Conservation (phyloP, 768 basidiomycete species). For the Termitomyces heimii region DNA sequence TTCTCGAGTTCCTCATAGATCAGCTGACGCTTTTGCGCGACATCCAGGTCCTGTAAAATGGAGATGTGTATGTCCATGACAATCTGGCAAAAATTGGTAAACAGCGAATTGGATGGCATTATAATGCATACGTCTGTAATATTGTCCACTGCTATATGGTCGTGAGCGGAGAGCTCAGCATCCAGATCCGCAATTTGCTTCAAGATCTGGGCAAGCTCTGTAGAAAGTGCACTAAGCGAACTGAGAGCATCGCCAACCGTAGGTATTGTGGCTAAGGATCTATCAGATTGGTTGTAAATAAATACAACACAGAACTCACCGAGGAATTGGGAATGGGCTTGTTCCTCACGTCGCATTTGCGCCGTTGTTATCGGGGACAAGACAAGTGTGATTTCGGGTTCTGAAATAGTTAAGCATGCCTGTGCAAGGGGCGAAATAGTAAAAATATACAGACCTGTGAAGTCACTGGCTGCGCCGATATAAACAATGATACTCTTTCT, state of each 20-base stretch:
- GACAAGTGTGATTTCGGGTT: conserved; percentile 67
- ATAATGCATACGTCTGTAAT: conserved; percentile 54
- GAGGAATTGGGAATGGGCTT: conserved; percentile 43
- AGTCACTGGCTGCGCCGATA: conserved; percentile 66
- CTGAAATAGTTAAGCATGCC: conserved; percentile 21
- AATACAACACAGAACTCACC: conserved; percentile 30
- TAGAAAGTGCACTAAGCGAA: conserved; percentile 55
- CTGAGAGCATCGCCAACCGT: conserved; percentile 71
- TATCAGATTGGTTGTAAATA: neutral
- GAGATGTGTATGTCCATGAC: conserved; percentile 43
- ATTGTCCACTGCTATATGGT: conserved; percentile 66
- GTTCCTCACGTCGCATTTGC: conserved; percentile 52
- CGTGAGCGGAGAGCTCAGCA: conserved; percentile 65
- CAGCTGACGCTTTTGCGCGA: conserved; percentile 60
- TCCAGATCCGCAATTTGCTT: conserved; percentile 64
- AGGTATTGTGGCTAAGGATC: conserved; percentile 58
- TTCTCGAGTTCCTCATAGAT: conserved; percentile 57
- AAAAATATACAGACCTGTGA: conserved; percentile 41
- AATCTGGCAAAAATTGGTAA: conserved; percentile 27
- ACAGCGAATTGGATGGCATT: neutral
- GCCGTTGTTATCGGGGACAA: conserved; percentile 58
- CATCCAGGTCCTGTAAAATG: conserved; percentile 62
- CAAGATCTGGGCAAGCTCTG: conserved; percentile 53
- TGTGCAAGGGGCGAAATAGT: neutral
- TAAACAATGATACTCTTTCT: conserved; percentile 61